phyloP scores from a whole-genome alignment of 2,329 filamentous ascomycete genomes.

The Colletotrichum musae region DNA sequence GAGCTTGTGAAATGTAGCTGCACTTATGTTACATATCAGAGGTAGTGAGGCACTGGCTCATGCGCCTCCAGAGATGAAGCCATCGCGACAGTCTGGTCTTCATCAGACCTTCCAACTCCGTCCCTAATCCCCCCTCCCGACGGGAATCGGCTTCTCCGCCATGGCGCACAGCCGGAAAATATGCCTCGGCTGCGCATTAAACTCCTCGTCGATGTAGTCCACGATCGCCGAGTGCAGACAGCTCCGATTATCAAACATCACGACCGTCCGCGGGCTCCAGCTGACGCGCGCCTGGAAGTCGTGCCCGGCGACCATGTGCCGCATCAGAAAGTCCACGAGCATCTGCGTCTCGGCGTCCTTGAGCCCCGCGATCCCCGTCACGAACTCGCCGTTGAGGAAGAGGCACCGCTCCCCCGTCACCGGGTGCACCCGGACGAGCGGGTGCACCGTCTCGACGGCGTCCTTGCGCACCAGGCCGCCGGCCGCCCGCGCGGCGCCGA shows the following conservation, averaged over 20 bases:
- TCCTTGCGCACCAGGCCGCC: constrained; percentile 60
- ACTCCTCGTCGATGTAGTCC: constrained; percentile 8
- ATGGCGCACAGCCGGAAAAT: constrained; percentile 17
- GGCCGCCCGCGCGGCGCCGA: constrained; percentile 55
- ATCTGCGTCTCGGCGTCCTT: constrained; percentile 61
- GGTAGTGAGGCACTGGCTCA: too few relatives aligned
- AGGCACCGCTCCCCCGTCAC: constrained; percentile 63
- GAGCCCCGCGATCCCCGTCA: constrained; percentile 60
- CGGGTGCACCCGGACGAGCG: constrained; percentile 61
- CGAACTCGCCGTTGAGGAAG: constrained; percentile 64
- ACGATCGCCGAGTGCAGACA: constrained; percentile 43
- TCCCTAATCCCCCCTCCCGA: not conserved
- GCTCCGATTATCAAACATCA: constrained; percentile 64
- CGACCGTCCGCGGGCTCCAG: constrained; percentile 64
- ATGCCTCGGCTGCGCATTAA: constrained; percentile 2
- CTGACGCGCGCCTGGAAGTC: constrained; percentile 63
- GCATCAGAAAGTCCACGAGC: constrained; percentile 62
- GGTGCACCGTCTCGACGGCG: constrained; percentile 59
- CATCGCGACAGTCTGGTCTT: not conserved
- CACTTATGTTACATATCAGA: too few relatives aligned
- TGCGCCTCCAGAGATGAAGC: not conserved
- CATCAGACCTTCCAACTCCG: too few relatives aligned
- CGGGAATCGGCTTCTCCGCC: constrained; percentile 10
- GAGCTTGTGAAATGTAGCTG: too few relatives aligned
- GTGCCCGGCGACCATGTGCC: constrained; percentile 61